Evolutionary conservation across 2,329 filamentous ascomycete genomes (phyloP), one percentile per base, ranked within the genome.

Genomic region (Truncatella angustata): DNA sequence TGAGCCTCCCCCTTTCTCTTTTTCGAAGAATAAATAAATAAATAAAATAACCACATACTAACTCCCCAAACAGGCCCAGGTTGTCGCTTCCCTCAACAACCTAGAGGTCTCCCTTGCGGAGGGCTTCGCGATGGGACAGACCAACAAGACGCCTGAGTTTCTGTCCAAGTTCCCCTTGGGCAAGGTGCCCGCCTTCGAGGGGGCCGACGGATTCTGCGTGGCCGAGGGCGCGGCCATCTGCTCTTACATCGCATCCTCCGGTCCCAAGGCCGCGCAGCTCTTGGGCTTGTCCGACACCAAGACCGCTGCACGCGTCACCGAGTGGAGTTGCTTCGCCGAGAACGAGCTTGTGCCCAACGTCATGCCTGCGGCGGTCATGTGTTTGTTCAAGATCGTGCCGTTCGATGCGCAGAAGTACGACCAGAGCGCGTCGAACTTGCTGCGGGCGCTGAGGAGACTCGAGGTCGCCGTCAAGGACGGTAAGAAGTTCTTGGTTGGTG

Each of bases 161-260:
- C 63, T 75, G 12, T 54, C 72, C 64, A 79, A 80, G 58, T 80
- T 79, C 65, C 75, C 77, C 10, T 60, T 77, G 35, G 77, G 76
- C 59, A 80, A 79, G 60, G 72, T 80, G 7, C 78, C 78, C 9
- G 70, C 70, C 37, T 72, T 80, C 49, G 73, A 76, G 58, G 68
- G 67, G 30, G 66, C 74, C 18, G 74, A 79, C 57, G 77, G 77
- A 42, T 71, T 77, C 60, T 63, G 56, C 57, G 47, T 81, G 24
- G 60, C 70, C 53, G 77, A 80, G 56, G 68, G 70, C 32, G 68
- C 69, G 32, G 77, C 77, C 48, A 80, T 81, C 58, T 66, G 68
- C n/a, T 64, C 63, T 37, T 78, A 75, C 63, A 53, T 79, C 36
- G 74, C 76, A 40, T 70, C 71, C 49, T 68, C 67, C 30, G 77